Evolutionary conservation across 129 eudicot species (phyloP).

Genomic region (Ambrosia artemisiifolia): DNA sequence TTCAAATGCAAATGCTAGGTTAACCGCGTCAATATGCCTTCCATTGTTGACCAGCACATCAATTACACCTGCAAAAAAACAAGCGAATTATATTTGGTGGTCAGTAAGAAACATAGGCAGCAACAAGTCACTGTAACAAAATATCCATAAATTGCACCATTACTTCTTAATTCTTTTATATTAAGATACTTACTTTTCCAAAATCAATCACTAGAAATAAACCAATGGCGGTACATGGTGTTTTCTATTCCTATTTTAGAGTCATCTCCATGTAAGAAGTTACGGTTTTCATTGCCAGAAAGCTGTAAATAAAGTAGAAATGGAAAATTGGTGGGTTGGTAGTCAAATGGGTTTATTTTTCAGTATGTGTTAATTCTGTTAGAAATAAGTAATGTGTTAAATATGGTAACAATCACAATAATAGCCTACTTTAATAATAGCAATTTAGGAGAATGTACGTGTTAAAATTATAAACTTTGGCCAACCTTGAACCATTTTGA

Average conservation of each 20-base stretch:
- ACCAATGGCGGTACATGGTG: neutral
- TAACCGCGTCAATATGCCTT: slow-evolving; percentile 93
- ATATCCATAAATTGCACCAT: neutral
- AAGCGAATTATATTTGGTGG: neutral
- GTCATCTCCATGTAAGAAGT: neutral
- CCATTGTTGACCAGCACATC: slow-evolving; percentile 75
- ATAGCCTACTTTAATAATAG: neutral
- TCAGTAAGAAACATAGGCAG: neutral
- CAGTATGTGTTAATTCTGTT: neutral
- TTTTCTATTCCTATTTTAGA: neutral
- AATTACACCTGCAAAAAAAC: slow-evolving; percentile 62
- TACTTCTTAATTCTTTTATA: neutral
- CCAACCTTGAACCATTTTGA: no score
- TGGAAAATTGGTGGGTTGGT: no score
- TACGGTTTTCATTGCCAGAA: neutral
- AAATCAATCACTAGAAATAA: neutral
- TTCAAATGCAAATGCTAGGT: slow-evolving; percentile 82
- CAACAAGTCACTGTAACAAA: no score
- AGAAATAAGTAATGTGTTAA: no score
- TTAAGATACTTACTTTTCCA: neutral
- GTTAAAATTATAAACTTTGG: neutral
- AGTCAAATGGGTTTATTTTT: neutral
- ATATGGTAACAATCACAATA: neutral
- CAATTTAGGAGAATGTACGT: neutral
- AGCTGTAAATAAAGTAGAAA: neutral